A percentile compares a stretch with the other conserved stretches of the same genome.
Conservation (phyloP, 2,329 filamentous ascomycete species). For the Aspergillus fijiensis region DNA sequence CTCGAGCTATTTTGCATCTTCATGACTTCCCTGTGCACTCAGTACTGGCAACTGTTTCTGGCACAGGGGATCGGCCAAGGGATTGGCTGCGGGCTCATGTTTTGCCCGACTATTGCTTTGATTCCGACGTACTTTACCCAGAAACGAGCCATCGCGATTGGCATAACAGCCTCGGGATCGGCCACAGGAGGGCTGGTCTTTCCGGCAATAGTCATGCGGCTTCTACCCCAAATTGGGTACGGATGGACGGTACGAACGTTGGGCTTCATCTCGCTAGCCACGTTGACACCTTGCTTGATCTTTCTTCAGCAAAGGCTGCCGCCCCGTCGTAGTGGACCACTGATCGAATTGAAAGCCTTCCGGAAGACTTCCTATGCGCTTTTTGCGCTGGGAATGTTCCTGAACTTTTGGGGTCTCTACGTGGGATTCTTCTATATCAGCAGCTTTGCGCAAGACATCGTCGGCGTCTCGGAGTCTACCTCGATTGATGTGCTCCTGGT, state of each 20-base stretch:
- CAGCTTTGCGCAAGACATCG: conserved; percentile 40
- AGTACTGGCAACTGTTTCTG: conserved; percentile 52
- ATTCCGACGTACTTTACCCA: conserved; percentile 61
- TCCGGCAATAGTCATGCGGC: conserved; percentile 56
- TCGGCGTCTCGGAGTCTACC: conserved; percentile 43
- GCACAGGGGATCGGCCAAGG: conserved; percentile 59
- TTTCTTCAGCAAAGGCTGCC: conserved; percentile 52
- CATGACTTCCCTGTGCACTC: conserved; percentile 49
- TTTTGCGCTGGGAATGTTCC: conserved; percentile 44
- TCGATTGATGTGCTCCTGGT: conserved; percentile 63
- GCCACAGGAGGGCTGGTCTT: conserved; percentile 64
- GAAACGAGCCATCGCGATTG: conserved; percentile 61
- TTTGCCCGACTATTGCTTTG: conserved; percentile 55
- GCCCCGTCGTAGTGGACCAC: conserved; percentile 50
- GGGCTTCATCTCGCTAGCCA: conserved; percentile 58
- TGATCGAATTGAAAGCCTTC: conserved; percentile 55
- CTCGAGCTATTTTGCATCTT: conserved; percentile 51
- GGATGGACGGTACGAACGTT: conserved; percentile 64
- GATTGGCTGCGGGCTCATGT: conserved; percentile 56
- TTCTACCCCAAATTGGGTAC: conserved; percentile 62
- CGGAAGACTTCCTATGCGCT: conserved; percentile 50
- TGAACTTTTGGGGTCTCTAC: conserved; percentile 55
- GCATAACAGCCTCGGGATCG: conserved; percentile 59
- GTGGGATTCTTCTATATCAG: conserved; percentile 53
- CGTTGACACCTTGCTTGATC: conserved; percentile 42